These are phyloP conservation scores for Huntiella moniliformis DNA, from an alignment of 2,329 filamentous ascomycete genomes.

Conservation along the genomic window DNA sequence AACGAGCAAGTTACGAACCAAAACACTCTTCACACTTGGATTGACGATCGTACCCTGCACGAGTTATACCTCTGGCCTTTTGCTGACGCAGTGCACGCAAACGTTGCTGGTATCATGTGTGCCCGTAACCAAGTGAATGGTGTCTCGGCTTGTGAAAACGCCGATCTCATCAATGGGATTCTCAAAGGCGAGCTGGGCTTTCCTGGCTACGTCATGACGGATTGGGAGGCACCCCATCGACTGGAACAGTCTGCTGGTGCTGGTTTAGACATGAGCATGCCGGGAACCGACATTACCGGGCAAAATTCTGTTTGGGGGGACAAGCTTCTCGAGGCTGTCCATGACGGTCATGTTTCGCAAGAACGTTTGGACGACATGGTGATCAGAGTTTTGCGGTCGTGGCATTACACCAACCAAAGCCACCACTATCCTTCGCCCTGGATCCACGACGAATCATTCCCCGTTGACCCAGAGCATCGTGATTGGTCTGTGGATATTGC, in stretches of 20 bases:
- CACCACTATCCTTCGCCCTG: constrained; percentile 31
- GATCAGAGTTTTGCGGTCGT: constrained; percentile 42
- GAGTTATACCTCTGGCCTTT: constrained; percentile 53
- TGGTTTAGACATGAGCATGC: constrained; percentile 70
- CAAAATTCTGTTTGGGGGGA: constrained; percentile 36
- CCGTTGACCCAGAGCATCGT: not conserved
- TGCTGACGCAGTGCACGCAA: constrained; percentile 46
- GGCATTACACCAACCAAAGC: constrained; percentile 39
- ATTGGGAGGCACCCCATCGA: not conserved
- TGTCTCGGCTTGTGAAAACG: constrained; percentile 48
- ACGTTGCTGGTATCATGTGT: constrained; percentile 51
- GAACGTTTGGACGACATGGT: constrained; percentile 49
- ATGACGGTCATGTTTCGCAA: constrained; percentile 37
- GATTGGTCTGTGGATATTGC: constrained; percentile 30
- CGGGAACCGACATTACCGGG: constrained; percentile 42
- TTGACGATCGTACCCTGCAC: constrained; percentile 47
- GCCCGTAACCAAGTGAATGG: constrained; percentile 55
- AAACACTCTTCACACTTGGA: constrained; percentile 34
- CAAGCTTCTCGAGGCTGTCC: constrained; percentile 32
- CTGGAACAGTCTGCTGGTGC: constrained; percentile 28
- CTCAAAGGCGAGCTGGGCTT: constrained; percentile 49
- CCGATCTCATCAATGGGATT: constrained; percentile 38
- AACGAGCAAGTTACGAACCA: constrained; percentile 51
- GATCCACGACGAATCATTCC: constrained; percentile 15
- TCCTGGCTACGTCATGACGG: constrained; percentile 35